Conservation (phyloP, 2,329 filamentous ascomycete species). For the Ophiognomonia clavigignenti-juglandacearum region DNA sequence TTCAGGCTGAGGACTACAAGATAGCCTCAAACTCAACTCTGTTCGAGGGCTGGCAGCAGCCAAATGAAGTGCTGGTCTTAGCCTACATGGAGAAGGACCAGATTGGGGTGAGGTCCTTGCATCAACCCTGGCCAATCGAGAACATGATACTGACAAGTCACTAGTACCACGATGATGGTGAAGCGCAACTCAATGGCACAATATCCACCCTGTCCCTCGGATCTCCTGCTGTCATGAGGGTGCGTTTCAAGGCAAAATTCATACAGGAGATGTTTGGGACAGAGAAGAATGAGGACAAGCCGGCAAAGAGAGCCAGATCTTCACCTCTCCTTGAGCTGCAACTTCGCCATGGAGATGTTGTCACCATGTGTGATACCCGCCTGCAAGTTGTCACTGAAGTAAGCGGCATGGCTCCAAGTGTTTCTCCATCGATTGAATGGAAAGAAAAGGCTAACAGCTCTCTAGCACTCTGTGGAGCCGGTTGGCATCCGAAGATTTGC, state of each 20-base stretch:
- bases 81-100: conserved; percentile 57
- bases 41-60: conserved; percentile 32
- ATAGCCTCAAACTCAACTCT: conserved; percentile 12
- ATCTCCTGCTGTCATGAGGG: conserved; percentile 49
- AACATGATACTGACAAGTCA: too few relatives aligned
- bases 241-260: conserved; percentile 18
- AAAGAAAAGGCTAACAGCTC: conserved; percentile 17
- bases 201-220: conserved; percentile 60
- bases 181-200: conserved; percentile 55
- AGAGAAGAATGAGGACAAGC: conserved; percentile 12
- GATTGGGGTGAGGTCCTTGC: conserved; percentile 43
- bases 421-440: not conserved
- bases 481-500: conserved; percentile 7
- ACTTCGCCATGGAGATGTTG: conserved; percentile 59
- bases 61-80: conserved; percentile 60
- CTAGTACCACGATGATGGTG: conserved; percentile 63
- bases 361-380: conserved; percentile 46
- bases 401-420: conserved; percentile 16
- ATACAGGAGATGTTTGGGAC: too few relatives aligned
- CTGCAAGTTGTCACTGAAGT: conserved; percentile 58
- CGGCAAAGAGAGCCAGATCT: not conserved
- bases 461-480: conserved; percentile 7
- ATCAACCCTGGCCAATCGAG: too few relatives aligned
- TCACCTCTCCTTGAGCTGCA: conserved; percentile 29
- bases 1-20: conserved; percentile 7